phyloP scores from a whole-genome alignment of 1,284 basidiomycete species.

The Malassezia caprae region DNA sequence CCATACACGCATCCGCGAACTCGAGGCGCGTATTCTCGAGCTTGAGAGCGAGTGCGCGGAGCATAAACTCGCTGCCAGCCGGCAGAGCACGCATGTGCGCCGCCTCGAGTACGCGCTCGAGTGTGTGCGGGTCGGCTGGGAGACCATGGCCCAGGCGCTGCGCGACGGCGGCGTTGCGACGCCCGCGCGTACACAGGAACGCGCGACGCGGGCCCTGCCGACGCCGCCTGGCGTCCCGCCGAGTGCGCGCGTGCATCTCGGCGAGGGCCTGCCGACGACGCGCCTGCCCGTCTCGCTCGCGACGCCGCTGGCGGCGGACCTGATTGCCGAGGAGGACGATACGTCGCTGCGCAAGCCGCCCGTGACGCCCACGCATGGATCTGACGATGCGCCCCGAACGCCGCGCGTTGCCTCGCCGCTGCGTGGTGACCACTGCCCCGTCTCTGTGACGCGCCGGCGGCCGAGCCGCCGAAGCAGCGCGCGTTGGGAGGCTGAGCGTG shows the following conservation, averaged over 20 bases:
- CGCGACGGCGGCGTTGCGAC: slow-evolving; percentile 11
- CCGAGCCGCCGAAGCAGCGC: slow-evolving; percentile 6
- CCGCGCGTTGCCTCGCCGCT: slow-evolving; percentile 10
- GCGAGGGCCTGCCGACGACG: slow-evolving; percentile 14
- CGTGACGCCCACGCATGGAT: background rate
- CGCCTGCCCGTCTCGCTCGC: slow-evolving; percentile 21
- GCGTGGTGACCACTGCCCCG: slow-evolving; percentile 5
- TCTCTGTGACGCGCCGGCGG: slow-evolving; percentile 8
- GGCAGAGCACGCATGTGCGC: slow-evolving; percentile 23
- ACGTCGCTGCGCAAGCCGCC: background rate
- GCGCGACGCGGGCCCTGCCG: background rate
- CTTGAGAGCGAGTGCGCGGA: slow-evolving; percentile 33
- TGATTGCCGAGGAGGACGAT: slow-evolving; percentile 18
- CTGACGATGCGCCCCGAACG: background rate
- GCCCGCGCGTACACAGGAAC: background rate
- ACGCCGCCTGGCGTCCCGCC: background rate
- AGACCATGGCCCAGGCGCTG: slow-evolving; percentile 30
- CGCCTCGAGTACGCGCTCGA: slow-evolving; percentile 28
- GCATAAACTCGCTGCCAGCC: slow-evolving; percentile 16
- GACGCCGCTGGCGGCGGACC: slow-evolving; percentile 19
- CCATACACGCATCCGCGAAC: slow-evolving; percentile 37
- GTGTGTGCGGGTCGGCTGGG: slow-evolving; percentile 30
- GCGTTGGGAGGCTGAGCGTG: background rate
- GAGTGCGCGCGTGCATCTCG: slow-evolving; percentile 12
- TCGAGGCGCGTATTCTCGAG: slow-evolving; percentile 31